A percentile compares a stretch with the other conserved stretches of the same genome.
Conservation (phyloP, 2,329 filamentous ascomycete species). For the Phialophora expanda region DNA sequence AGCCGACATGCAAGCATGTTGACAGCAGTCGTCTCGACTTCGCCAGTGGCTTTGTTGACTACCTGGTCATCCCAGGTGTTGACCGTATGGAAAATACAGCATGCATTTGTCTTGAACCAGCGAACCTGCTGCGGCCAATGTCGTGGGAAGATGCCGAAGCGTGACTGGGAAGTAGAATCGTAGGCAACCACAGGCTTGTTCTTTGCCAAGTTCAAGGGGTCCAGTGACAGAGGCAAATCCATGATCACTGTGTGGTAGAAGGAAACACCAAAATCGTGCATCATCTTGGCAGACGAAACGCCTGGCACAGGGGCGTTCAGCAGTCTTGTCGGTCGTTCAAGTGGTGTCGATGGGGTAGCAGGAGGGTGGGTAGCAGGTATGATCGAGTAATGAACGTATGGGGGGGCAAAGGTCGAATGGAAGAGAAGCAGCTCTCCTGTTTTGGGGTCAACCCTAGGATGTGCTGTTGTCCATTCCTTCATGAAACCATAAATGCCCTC, state of each 20-base stretch:
- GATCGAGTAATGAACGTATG: constrained; percentile 71
- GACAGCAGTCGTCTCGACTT: constrained; percentile 52
- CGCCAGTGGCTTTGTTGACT: constrained; percentile 39
- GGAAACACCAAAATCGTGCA: constrained; percentile 77
- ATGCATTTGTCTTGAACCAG: constrained; percentile 72
- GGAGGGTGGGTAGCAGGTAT: constrained; percentile 51
- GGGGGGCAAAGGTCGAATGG: constrained; percentile 68
- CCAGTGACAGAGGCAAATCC: constrained; percentile 69
- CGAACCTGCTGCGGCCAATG: constrained; percentile 61
- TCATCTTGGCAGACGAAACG: constrained; percentile 69
- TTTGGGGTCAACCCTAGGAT: constrained; percentile 67
- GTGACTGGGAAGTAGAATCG: constrained; percentile 61
- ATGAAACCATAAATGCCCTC: constrained; percentile 64
- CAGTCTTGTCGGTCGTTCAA: constrained; percentile 40
- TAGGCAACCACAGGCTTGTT: constrained; percentile 65
- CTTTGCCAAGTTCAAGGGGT: constrained; percentile 65
- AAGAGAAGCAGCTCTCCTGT: constrained; percentile 71
- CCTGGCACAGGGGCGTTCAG: constrained; percentile 66
- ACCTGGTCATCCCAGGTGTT: constrained; percentile 68
- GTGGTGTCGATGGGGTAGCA: constrained; percentile 41
- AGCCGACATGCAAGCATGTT: constrained; percentile 71
- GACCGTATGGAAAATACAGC: constrained; percentile 73
- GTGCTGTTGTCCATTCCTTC: constrained; percentile 73
- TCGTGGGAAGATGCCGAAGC: constrained; percentile 72
- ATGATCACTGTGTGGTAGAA: constrained; percentile 67